These are phyloP conservation scores for Boletus reticulatus DNA, from an alignment of 768 basidiomycete species.

Conservation along the genomic window DNA sequence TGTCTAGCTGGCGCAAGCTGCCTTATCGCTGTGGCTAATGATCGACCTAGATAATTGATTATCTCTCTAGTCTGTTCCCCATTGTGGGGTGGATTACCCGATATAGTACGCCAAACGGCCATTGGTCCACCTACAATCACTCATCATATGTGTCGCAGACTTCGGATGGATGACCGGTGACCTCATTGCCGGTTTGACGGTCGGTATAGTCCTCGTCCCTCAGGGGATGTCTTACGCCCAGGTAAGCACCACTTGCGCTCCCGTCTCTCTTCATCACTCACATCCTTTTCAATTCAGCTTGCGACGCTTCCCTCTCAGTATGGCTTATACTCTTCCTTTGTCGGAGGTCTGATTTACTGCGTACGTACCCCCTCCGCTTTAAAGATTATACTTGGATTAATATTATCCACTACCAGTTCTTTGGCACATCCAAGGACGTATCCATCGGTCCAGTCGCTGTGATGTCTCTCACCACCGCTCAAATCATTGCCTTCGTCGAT, in stretches of 20 bases:
- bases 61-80: constrained; percentile 77
- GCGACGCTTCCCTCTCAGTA: constrained; percentile 85
- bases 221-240: constrained; percentile 90
- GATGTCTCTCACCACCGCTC: constrained; percentile 87
- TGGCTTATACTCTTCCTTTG: constrained; percentile 92
- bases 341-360: constrained; percentile 83
- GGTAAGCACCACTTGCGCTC: constrained; percentile 35
- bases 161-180: constrained; percentile 83
- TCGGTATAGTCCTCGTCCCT: constrained; percentile 93
- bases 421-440: constrained; percentile 97
- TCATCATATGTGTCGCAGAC: constrained; percentile 39
- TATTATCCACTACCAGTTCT: constrained; percentile 53
- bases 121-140: background rate
- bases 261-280: background rate
- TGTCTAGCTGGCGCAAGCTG: too few relatives aligned
- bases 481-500: constrained; percentile 72
- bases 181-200: constrained; percentile 86
- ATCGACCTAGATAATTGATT: constrained; percentile 49
- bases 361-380: constrained; percentile 40
- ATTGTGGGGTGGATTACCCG: constrained; percentile 82
- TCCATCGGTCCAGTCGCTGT: constrained; percentile 99
- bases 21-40: too few relatives aligned
- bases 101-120: constrained; percentile 57
- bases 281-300: constrained; percentile 43
- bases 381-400: background rate